Percentiles rank a stretch among this genome's conserved stretches.
Conservation (phyloP, 257 asterid species). For the Nicotiana otophora region DNA sequence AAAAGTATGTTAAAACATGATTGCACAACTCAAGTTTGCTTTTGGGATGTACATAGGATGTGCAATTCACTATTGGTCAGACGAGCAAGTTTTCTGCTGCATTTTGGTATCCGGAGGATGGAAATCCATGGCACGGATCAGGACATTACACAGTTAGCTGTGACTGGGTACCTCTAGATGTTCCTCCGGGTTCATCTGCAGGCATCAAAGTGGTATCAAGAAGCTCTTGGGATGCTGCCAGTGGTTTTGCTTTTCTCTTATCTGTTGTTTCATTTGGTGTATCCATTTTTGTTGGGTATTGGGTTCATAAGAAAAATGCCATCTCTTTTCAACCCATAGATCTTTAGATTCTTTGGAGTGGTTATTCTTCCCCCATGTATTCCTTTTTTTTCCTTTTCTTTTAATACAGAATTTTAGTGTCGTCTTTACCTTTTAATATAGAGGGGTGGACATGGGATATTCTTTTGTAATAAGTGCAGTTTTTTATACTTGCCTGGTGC, state of each 20-base stretch:
- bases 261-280: slow-evolving; percentile 58
- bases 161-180: slow-evolving; percentile 64
- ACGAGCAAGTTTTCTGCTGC: slow-evolving; percentile 72
- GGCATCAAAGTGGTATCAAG: slow-evolving; percentile 28
- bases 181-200: slow-evolving; percentile 35
- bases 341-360: not conserved
- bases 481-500: not conserved
- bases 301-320: slow-evolving; percentile 43
- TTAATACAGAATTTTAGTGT: not conserved
- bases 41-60: slow-evolving; percentile 41
- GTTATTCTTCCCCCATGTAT: not conserved
- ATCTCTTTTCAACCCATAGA: slow-evolving; percentile 53
- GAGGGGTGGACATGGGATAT: not conserved
- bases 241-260: slow-evolving; percentile 62
- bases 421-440: not conserved
- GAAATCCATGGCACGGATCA: slow-evolving; percentile 75
- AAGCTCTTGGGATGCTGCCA: slow-evolving; percentile 75
- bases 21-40: not conserved
- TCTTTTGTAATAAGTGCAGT: slow-evolving; percentile 11
- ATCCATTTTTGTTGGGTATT: slow-evolving; percentile 55
- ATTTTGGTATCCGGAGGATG: slow-evolving; percentile 64
- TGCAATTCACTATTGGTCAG: slow-evolving; percentile 63
- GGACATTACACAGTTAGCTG: slow-evolving; percentile 67
- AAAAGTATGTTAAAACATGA: not conserved
- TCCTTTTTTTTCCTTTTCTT: not conserved